Base-by-base conservation (phyloP, 371 early-diverging fungal genomes). In the Mortierella sp. region DNA sequence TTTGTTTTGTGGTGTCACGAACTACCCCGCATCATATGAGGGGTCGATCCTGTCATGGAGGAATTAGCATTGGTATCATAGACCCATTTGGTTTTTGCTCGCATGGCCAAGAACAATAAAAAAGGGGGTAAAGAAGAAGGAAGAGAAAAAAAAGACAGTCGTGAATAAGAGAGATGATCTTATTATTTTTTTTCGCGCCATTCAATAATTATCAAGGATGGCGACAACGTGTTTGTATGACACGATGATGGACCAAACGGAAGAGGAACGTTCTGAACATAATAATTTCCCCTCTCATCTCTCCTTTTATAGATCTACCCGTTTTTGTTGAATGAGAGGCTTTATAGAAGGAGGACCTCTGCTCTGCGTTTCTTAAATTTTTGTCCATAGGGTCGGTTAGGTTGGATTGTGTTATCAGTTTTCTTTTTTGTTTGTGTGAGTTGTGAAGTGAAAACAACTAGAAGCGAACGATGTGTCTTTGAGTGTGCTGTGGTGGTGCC, bases 161-260 rank as follows among this genome's bases (percentile, higher is more conserved):
- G 31, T 31, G 5, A 14, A 26, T 28, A 42, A 65, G 13, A 42
- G 7, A 68, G 68, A 68, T 68, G 24, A 68, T 68, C 68, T 68
- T 21, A 38, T 16, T 28, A 38, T 60, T 60, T 11, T 26, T 57
- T 26, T 60, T 60, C 13, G 34, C 42, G 38, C 68, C 68, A 68
- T 68, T 68, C 68, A 68, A 68, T 68, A 38, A 68, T 42, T 76
- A 45, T 21, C 45, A 10, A 74, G 44, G 47, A 76, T 65, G 48
- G 48, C 52, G 76, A 50, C 70, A 76, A 76, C 76, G 76, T 76
- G 76, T n/a, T 76, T 68, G 44, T 28, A 31, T 26, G 68, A 68
- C 50, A 68, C n/a, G 70, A 34, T 68, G 76, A 76, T 45, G 28
- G 48, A 75, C 58, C 60, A 44, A 28, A 68, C 68, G 44, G 68